Evolutionary conservation across 768 basidiomycete genomes (phyloP).

Genomic region (Pleurotus citrinopileatus): DNA sequence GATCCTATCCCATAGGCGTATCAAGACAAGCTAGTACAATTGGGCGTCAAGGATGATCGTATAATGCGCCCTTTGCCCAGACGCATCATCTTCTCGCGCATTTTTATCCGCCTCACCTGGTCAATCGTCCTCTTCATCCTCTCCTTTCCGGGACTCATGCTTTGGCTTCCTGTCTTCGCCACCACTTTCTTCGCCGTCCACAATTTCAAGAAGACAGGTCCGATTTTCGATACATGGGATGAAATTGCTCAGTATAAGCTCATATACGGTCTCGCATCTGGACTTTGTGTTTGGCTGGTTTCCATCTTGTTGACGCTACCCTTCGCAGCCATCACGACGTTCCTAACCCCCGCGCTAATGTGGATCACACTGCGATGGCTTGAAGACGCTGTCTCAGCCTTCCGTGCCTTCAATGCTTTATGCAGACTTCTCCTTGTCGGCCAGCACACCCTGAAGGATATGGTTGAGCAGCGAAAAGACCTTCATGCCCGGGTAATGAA

Average conservation of each 20-base stretch:
- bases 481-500: conserved; percentile 67
- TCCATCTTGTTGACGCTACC: conserved; percentile 60
- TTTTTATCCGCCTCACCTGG: conserved; percentile 66
- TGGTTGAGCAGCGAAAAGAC: conserved; percentile 52
- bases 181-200: conserved; percentile 69
- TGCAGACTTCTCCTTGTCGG: conserved; percentile 62
- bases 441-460: conserved; percentile 46
- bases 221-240: conserved; percentile 84
- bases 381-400: conserved; percentile 78
- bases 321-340: conserved; percentile 50
- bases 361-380: conserved; percentile 90
- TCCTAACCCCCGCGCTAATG: conserved; percentile 73
- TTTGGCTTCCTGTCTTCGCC: conserved; percentile 79
- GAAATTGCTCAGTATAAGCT: conserved; percentile 91
- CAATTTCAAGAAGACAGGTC: conserved; percentile 79
- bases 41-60: conserved; percentile 84
- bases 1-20: conserved; percentile 46
- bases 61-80: conserved; percentile 63
- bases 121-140: conserved; percentile 57
- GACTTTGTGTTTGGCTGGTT: conserved; percentile 61
- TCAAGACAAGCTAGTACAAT: conserved; percentile 64
- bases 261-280: conserved; percentile 76
- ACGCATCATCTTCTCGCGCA: conserved; percentile 55
- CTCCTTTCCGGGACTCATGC: conserved; percentile 72
- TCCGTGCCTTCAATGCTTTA: conserved; percentile 69